Base-by-base conservation (phyloP, 306 rosid species). In the Biancaea sappan region DNA sequence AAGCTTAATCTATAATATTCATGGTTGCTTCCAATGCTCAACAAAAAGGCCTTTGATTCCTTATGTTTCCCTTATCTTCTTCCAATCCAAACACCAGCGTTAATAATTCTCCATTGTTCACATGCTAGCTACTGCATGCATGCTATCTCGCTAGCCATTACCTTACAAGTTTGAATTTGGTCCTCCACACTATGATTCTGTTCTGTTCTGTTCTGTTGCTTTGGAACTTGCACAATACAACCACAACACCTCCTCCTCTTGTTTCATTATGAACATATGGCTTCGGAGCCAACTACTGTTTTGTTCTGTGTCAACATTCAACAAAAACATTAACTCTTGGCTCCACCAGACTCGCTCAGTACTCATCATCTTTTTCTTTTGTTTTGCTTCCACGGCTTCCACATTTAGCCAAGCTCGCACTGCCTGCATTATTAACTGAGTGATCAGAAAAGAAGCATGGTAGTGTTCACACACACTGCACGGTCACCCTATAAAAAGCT, bases 331-430 rank as follows among this genome's bases (percentile, higher is more conserved):
- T 62, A 18, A 37, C 68, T 4, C 0, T 26, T 0, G n/a, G 5
- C 64, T 5, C 64, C 38, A 28, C 32, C 66, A 32, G 32, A 60
- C n/a, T n/a, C n/a, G n/a, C n/a, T n/a, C n/a, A n/a, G n/a, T n/a
- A n/a, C n/a, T n/a, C n/a, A 15, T 60, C 43, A 60, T 60, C 16
- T 60, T 34, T 31, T 13, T 60, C 32, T 15, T 2, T 60, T 60
- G 25, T 32, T 60, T 38, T 63, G 11, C 8, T 38, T 18, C 14
- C 24, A 6, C 24, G 10, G 35, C 44, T 46, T 4, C 61, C 57
- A 32, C 25, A 61, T 61, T 32, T 73, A 24, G 78, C 51, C 13
- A 14, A 73, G 16, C 77, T 73, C 21, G 25, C 5, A 59, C 59
- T 18, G 59, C 6, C 35, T 44, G 16, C 47, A 59, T 44, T 41